Evolutionary conservation across 441 rosid species (phyloP), one percentile per base, ranked within the genome.

Genomic region (Jatropha podagrica): DNA sequence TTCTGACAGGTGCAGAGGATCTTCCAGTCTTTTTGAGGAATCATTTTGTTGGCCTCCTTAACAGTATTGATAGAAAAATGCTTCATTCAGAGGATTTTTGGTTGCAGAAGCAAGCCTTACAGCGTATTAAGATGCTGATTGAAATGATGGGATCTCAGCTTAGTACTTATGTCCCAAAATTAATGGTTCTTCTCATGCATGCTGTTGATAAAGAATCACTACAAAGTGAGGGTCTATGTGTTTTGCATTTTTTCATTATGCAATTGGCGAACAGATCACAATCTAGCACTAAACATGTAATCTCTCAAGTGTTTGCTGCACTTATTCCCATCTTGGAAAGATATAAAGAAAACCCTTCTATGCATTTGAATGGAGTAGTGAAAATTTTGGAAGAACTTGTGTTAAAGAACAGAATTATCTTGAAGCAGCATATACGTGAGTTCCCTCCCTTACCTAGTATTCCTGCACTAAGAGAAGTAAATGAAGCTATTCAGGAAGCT

Each of bases 181-280:
- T 97, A 77, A 88, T 95, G 95, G 98, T 97, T 82, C 97, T 96
- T 84, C 97, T 97, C 75, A 91, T 93, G 98, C 97, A 95, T 91
- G 95, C 97, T 58, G 87, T 94, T 79, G 87, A 77, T 68, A 97
- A 89, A 84, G 99, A 93, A 80, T 84, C 91, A 77, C 92, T 97
- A 75, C 98, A 93, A 78, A 81, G 89, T 69, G 94, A 94, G 81
- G 99, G 99, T 79, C 97, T 97, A 77, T 91, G 86, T 51, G 92
- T 95, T 74, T 86, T 97, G 84, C 98, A 90, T 70, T 92, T 87
- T 84, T 93, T 97, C 82, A 82, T 96, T 65, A 88, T 83, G 84
- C 92, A 88, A 83, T 80, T 97, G 85, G 94, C 96, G 59, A 81
- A 80, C 76, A 84, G 89, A 55, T 88, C 98, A 62, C 98, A 98